These are phyloP conservation scores for Chaetomidium leptoderma DNA, from an alignment of 495 filamentous ascomycete species.

Conservation along the genomic window DNA sequence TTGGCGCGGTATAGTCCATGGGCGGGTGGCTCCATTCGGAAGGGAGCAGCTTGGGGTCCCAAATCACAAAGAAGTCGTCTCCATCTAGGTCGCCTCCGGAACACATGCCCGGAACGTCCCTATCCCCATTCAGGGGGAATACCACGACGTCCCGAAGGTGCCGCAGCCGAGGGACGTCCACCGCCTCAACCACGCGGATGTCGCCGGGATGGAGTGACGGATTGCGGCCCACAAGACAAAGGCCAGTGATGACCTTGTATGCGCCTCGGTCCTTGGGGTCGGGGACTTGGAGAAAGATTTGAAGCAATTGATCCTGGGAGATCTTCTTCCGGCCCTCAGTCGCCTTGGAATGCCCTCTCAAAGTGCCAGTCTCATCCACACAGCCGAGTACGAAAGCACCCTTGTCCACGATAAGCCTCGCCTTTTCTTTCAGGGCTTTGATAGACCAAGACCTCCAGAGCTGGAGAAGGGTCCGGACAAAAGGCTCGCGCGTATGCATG, in stretches of 20 bases:
- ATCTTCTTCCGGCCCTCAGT: constrained; percentile 30
- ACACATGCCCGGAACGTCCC: constrained; percentile 86
- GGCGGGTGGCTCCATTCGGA: constrained; percentile 62
- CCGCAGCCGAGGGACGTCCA: constrained; percentile 65
- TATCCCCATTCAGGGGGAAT: constrained; percentile 77
- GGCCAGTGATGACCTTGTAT: constrained; percentile 65
- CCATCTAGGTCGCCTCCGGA: constrained; percentile 95
- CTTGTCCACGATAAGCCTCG: constrained; percentile 72
- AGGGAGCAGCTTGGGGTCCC: constrained; percentile 77
- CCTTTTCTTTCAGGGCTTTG: constrained; percentile 87
- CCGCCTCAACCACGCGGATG: constrained; percentile 79
- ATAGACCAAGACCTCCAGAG: constrained; percentile 81
- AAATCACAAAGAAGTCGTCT: constrained; percentile 92
- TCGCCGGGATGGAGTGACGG: constrained; percentile 94
- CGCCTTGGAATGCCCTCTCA: constrained; percentile 58
- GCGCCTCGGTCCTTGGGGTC: constrained; percentile 46
- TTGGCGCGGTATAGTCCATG: constrained; percentile 64
- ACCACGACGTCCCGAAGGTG: constrained; percentile 83
- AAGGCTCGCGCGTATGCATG: constrained; percentile 69
- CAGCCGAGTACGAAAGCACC: constrained; percentile 89
- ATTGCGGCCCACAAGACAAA: constrained; percentile 84
- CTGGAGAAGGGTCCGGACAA: constrained; percentile 66
- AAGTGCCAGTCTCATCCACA: constrained; percentile 72
- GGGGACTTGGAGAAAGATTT: constrained; percentile 83
- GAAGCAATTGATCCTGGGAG: constrained; percentile 55